These are phyloP conservation scores for Pichia ethanolica DNA, from an alignment of 805 yeast genomes.

Conservation along the genomic window DNA sequence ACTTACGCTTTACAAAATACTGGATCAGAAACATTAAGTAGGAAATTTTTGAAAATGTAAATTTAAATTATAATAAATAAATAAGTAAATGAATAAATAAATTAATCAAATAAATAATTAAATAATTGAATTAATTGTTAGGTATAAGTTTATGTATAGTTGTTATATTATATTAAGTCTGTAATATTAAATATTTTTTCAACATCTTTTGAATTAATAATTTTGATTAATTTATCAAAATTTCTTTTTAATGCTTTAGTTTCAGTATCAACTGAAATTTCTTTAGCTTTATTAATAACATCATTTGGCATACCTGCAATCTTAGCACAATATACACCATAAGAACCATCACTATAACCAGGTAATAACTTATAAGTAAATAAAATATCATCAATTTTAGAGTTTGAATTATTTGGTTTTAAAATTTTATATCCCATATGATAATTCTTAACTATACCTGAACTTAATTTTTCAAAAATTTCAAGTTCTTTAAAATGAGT, in stretches of 20 bases:
- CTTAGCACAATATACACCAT: constrained; percentile 81
- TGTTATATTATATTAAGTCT: constrained; percentile 13
- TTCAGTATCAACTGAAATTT: constrained; percentile 26
- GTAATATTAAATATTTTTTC: constrained; percentile 15
- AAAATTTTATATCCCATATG: constrained; percentile 54
- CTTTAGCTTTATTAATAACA: constrained; percentile 39
- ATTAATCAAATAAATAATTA: background rate
- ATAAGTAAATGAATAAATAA: background rate
- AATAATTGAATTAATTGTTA: background rate
- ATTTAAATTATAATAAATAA: too few relatives aligned
- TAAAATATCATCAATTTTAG: constrained; percentile 31
- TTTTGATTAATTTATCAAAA: background rate
- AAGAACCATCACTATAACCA: constrained; percentile 56
- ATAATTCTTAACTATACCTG: constrained; percentile 43
- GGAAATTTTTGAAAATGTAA: constrained; percentile 25
- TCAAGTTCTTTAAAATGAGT: constrained; percentile 76
- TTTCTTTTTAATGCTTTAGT: background rate
- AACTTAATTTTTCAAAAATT: constrained; percentile 35
- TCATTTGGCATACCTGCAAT: constrained; percentile 53
- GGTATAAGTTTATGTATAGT: background rate
- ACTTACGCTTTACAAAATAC: constrained; percentile 44
- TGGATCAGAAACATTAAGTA: constrained; percentile 5
- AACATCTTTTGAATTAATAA: constrained; percentile 1
- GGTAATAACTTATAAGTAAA: constrained; percentile 44
- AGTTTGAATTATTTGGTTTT: background rate